phyloP scores from a whole-genome alignment of 495 filamentous ascomycete species.

The Venustampulla echinocandica region DNA sequence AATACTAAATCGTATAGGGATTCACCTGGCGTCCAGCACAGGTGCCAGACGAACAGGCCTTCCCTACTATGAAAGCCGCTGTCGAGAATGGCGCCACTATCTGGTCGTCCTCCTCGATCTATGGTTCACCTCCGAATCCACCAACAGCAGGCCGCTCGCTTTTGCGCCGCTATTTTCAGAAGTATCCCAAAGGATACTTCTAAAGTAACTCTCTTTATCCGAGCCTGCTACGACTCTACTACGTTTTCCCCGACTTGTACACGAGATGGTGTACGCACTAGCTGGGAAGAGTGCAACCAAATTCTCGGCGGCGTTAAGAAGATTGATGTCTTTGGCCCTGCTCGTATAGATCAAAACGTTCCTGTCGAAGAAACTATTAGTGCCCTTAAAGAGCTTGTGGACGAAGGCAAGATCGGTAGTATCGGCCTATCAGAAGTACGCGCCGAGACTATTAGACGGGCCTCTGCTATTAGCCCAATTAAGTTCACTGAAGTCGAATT shows the following conservation, averaged over 20 bases:
- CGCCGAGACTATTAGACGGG: constrained; percentile 64
- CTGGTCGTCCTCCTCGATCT: not conserved
- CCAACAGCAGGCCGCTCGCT: constrained; percentile 25
- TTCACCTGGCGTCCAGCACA: not conserved
- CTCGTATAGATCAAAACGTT: constrained; percentile 55
- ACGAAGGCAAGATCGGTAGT: constrained; percentile 66
- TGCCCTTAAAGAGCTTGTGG: constrained; percentile 37
- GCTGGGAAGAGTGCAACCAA: constrained; percentile 55
- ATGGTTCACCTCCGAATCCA: not conserved
- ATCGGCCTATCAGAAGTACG: constrained; percentile 64
- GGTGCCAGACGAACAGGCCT: not conserved
- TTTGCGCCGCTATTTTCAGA: constrained; percentile 51
- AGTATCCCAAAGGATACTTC: constrained; percentile 55
- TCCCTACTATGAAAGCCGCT: not conserved
- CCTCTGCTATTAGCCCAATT: constrained; percentile 58
- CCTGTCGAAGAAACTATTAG: constrained; percentile 32
- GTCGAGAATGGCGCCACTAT: not conserved
- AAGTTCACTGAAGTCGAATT: constrained; percentile 70
- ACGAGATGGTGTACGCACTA: constrained; percentile 50
- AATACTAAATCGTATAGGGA: not conserved
- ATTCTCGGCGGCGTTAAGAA: constrained; percentile 61
- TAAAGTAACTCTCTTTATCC: constrained; percentile 54
- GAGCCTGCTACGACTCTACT: constrained; percentile 36
- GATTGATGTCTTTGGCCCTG: constrained; percentile 70
- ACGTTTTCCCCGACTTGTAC: not conserved